Conservation (phyloP, 352 stramenopile species). For the Pythium coloratum region DNA sequence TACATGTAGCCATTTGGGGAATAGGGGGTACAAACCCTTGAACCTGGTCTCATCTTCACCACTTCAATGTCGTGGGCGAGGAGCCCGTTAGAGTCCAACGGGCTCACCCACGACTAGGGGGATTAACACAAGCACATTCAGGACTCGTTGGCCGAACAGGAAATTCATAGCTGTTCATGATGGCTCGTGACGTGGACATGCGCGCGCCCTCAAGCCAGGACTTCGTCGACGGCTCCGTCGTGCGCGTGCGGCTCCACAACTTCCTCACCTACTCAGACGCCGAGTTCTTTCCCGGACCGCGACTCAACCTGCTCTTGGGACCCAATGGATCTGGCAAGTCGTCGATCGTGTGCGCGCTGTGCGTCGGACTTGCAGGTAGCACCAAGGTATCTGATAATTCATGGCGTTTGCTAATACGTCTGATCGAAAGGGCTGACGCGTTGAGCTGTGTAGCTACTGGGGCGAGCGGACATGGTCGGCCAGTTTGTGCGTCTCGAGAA, state of each 20-base stretch:
- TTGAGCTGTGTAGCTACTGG: slow-evolving; percentile 64
- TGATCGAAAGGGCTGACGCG: too few relatives aligned
- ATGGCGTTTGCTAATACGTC: too few relatives aligned
- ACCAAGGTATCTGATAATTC: slow-evolving; percentile 62
- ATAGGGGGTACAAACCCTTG: too few relatives aligned
- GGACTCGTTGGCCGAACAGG: too few relatives aligned
- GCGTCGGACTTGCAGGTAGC: slow-evolving; percentile 94
- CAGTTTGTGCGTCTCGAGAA: slow-evolving; percentile 92
- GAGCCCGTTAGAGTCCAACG: too few relatives aligned
- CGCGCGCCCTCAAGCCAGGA: slow-evolving; percentile 48
- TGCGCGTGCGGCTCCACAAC: slow-evolving; percentile 92
- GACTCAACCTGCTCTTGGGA: slow-evolving; percentile 98
- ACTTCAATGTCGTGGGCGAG: too few relatives aligned
- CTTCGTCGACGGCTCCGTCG: slow-evolving; percentile 88
- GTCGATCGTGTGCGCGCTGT: slow-evolving; percentile 97
- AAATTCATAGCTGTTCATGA: too few relatives aligned
- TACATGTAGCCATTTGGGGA: too few relatives aligned
- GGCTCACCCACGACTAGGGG: too few relatives aligned
- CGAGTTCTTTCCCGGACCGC: slow-evolving; percentile 89
- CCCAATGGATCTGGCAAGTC: slow-evolving; percentile 96
- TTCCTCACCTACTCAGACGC: slow-evolving; percentile 93
- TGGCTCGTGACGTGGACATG: slow-evolving; percentile 25
- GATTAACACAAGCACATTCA: too few relatives aligned
- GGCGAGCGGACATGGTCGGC: slow-evolving; percentile 91
- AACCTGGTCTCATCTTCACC: too few relatives aligned